phyloP scores from a whole-genome alignment of 257 asterid genomes.

The Ehretia macrophylla region DNA sequence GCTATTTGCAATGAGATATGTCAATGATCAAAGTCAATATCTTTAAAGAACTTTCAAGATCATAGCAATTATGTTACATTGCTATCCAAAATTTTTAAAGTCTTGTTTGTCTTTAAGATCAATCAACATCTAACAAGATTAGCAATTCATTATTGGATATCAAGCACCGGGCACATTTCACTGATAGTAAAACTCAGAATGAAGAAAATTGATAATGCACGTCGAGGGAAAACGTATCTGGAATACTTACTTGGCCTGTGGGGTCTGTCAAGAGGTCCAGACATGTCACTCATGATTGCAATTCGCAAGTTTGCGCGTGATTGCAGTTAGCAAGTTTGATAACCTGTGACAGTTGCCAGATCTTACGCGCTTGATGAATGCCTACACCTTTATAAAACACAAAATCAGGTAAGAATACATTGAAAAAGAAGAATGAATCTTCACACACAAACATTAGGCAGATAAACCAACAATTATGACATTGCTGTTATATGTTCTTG shows the following conservation, averaged over 20 bases:
- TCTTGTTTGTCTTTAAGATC: too few relatives aligned
- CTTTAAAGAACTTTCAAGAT: too few relatives aligned
- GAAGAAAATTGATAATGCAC: background rate
- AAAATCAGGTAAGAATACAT: background rate
- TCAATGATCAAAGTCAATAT: too few relatives aligned
- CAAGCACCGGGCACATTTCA: too few relatives aligned
- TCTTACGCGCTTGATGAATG: slow-evolving; percentile 30
- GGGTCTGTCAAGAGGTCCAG: slow-evolving; percentile 48
- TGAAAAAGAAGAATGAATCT: background rate
- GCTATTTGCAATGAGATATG: too few relatives aligned
- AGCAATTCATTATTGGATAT: too few relatives aligned
- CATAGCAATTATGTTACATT: too few relatives aligned
- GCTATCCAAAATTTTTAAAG: too few relatives aligned
- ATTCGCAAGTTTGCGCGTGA: background rate
- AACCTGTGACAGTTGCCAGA: slow-evolving; percentile 2
- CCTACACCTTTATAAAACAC: slow-evolving; percentile 20
- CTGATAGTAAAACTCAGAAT: background rate
- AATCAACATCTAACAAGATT: too few relatives aligned
- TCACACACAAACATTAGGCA: too few relatives aligned
- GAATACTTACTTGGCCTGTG: slow-evolving; percentile 45
- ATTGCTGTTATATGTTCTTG: too few relatives aligned
- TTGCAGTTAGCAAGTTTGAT: slow-evolving; percentile 27
- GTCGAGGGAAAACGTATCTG: background rate
- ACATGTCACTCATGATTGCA: slow-evolving; percentile 43
- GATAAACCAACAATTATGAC: too few relatives aligned